Percentiles rank a stretch among this genome's conserved stretches.
Evolutionary conservation across 768 basidiomycete species (phyloP).

Genomic region (Naganishia antarctica): DNA sequence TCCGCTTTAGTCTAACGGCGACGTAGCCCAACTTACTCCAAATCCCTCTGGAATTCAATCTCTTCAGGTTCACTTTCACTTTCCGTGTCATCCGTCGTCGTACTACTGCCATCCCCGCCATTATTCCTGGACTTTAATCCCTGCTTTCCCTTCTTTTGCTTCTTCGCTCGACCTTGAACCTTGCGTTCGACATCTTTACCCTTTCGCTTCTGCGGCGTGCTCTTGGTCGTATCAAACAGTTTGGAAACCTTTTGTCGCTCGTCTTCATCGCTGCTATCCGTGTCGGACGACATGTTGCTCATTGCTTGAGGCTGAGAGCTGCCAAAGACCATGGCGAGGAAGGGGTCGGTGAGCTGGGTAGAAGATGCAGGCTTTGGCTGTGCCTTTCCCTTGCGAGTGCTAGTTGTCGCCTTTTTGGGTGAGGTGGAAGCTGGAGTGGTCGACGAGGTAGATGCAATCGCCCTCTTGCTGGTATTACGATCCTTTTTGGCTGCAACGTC

Average conservation of each 20-base stretch:
- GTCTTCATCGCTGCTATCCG: conserved; percentile 8
- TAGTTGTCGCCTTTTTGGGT: neutral
- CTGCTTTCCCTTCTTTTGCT: conserved; percentile 9
- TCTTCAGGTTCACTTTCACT: neutral
- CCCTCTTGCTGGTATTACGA: too few species aligned
- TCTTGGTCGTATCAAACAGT: neutral
- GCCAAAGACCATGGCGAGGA: conserved; percentile 5
- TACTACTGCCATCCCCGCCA: neutral
- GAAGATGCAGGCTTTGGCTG: neutral
- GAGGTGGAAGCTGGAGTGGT: neutral
- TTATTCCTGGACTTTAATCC: neutral
- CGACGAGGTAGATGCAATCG: neutral
- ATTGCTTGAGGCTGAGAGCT: conserved; percentile 1
- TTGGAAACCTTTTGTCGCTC: conserved; percentile 2
- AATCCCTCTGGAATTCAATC: neutral
- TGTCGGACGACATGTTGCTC: neutral
- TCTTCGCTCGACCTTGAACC: neutral
- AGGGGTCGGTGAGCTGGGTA: neutral
- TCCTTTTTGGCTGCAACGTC: neutral
- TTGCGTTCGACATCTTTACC: neutral
- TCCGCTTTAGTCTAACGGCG: neutral
- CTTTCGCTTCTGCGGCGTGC: conserved; percentile 16
- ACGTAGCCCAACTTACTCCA: neutral
- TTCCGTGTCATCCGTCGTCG: neutral
- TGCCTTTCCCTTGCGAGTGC: neutral